These are phyloP conservation scores for Solanum gracilifrons DNA, from an alignment of 257 asterid genomes.

Conservation along the genomic window DNA sequence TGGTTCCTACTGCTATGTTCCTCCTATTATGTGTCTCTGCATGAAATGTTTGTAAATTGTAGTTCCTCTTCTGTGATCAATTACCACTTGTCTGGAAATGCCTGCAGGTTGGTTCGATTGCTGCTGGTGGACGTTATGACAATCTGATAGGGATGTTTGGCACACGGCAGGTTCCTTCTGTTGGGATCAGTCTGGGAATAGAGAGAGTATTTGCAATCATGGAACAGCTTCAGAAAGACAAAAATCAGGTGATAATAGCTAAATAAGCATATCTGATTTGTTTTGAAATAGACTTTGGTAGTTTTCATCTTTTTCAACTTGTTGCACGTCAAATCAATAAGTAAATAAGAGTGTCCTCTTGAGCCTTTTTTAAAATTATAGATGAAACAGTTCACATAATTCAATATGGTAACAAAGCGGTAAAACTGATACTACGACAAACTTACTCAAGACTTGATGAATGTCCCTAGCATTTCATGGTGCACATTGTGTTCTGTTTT, in stretches of 20 bases:
- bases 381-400: background rate
- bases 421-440: background rate
- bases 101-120: constrained; percentile 88
- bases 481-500: background rate
- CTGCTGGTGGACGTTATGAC: constrained; percentile 97
- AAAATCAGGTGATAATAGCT: constrained; percentile 41
- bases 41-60: background rate
- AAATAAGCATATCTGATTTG: background rate
- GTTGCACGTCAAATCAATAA: background rate
- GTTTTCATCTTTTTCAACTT: background rate
- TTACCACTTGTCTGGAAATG: background rate
- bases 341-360: background rate
- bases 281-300: background rate
- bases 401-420: background rate
- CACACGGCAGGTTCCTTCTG: constrained; percentile 81
- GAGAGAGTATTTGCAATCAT: constrained; percentile 83
- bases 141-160: constrained; percentile 85
- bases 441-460: background rate
- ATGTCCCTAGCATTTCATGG: background rate
- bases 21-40: background rate
- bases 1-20: background rate
- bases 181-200: constrained; percentile 91
- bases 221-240: constrained; percentile 70
- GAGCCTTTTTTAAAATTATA: background rate
- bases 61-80: background rate